Evolutionary conservation across 108 stramenopile genomes (phyloP), one percentile per base, ranked within the genome.

Genomic region (Cylindrotheca closterium): DNA sequence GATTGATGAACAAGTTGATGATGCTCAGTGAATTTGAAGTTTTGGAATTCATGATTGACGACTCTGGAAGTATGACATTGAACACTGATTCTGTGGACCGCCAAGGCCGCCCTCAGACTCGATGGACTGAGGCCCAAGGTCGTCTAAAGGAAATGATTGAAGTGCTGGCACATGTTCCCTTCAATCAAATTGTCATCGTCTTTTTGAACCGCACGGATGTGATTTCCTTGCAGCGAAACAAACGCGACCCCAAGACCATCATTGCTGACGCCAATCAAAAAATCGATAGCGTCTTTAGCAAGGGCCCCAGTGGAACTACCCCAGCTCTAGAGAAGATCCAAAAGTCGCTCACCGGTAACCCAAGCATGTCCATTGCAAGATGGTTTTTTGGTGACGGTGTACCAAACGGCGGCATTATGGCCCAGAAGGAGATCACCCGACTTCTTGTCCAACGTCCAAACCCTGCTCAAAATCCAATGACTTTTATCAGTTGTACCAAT

Each of bases 11-110:
- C 52, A 75, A 80, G 77, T 18, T n/a, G n/a, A n/a, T n/a, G n/a
- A n/a, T n/a, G n/a, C n/a, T n/a, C n/a, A 60, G 57, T 30, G 77
- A 79, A 60, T 82, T 51, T 55, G 55, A 75, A 18, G 27, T 46
- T 1, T 51, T 79, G 23, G 81, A 82, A 72, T 73, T 82, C 60
- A 82, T 82, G 15, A 63, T 82, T 47, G 81, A 82, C 49, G 78
- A 82, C 63, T 67, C 65, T 22, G 81, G 78, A 34, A 70, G 67
- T 37, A 82, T 82, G 81, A 42, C 50, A 23, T 64, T 47, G 26
- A 4, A 15, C 24, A 63, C 78, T 21, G 81, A 82, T 55, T 65
- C 77, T 0, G 50, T 68, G 34, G 65, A 78, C 51, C 63, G 55
- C 7, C 0, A 50, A 3, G 67, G 69, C 21, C 33, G 53, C n/a